Conservation (phyloP, 2,329 filamentous ascomycete species). For the Lachnellula hyalina region DNA sequence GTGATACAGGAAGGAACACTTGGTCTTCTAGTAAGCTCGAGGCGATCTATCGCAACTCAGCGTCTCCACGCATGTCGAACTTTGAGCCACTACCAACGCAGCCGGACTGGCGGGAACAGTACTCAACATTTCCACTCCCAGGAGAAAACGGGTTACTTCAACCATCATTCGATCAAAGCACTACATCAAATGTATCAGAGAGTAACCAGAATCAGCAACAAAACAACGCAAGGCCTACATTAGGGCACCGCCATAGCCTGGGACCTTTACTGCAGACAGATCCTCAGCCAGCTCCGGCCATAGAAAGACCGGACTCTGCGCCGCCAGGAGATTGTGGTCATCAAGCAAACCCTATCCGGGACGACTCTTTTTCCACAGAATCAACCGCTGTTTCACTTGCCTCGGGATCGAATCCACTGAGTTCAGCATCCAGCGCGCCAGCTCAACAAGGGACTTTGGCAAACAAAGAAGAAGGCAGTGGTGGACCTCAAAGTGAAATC, state of each 20-base stretch:
- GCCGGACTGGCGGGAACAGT: conserved; percentile 35
- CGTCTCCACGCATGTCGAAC: conserved; percentile 35
- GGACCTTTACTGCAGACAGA: conserved; percentile 23
- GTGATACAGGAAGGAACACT: conserved; percentile 34
- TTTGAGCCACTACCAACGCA: conserved; percentile 31
- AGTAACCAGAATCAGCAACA: conserved; percentile 18
- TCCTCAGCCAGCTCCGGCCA: conserved; percentile 16
- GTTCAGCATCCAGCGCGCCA: conserved; percentile 35
- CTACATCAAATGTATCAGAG: conserved; percentile 21
- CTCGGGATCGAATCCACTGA: conserved; percentile 37
- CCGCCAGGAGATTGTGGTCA: conserved; percentile 27
- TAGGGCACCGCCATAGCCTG: conserved; percentile 30
- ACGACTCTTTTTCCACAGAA: conserved; percentile 38
- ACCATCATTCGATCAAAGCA: conserved; percentile 24
- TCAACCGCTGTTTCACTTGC: conserved; percentile 34
- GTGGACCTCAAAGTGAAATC: conserved; percentile 32
- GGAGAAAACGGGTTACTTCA: conserved; percentile 27
- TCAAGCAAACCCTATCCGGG: conserved; percentile 31
- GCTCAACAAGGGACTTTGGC: conserved; percentile 36
- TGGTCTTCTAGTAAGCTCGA: conserved; percentile 34
- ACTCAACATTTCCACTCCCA: conserved; percentile 27
- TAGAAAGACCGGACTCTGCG: conserved; percentile 30
- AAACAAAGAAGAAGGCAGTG: conserved; percentile 44
- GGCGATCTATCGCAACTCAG: conserved; percentile 28
- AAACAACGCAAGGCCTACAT: conserved; percentile 17